A percentile compares a stretch with the other conserved stretches of the same genome.
phyloP scores from a whole-genome alignment of 1,139 yeast genomes.

The Dujonia santamariae region DNA sequence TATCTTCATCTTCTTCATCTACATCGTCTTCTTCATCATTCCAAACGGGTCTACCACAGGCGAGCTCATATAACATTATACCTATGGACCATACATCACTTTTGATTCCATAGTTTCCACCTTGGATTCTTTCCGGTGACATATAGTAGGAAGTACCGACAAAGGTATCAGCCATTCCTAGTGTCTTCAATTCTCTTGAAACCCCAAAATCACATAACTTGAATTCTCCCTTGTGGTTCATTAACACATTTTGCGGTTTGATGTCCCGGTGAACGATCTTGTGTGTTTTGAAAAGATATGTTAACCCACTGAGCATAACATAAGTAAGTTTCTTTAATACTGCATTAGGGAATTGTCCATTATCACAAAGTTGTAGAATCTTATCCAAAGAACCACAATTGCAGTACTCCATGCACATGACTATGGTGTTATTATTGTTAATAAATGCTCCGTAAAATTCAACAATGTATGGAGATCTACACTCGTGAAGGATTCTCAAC shows the following conservation, averaged over 20 bases:
- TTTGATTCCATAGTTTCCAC: slow-evolving; percentile 85
- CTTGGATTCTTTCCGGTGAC: slow-evolving; percentile 98
- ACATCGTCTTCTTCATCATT: slow-evolving; percentile 27
- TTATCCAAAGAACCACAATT: slow-evolving; percentile 92
- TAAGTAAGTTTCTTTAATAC: slow-evolving; percentile 73
- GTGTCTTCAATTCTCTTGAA: slow-evolving; percentile 82
- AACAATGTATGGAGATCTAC: slow-evolving; percentile 78
- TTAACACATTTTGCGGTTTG: slow-evolving; percentile 73
- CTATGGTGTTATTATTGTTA: slow-evolving; percentile 60
- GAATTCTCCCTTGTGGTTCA: slow-evolving; percentile 76
- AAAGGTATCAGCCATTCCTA: slow-evolving; percentile 85
- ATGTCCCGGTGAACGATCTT: slow-evolving; percentile 90
- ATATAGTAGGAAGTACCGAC: slow-evolving; percentile 97
- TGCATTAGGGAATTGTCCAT: slow-evolving; percentile 50
- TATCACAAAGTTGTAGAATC: slow-evolving; percentile 54
- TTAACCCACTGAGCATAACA: slow-evolving; percentile 77
- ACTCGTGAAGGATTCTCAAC: slow-evolving; percentile 85
- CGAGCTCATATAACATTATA: slow-evolving; percentile 80
- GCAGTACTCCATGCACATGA: slow-evolving; percentile 93
- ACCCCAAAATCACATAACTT: slow-evolving; percentile 95
- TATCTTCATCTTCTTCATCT: slow-evolving; percentile 11
- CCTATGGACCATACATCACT: slow-evolving; percentile 98
- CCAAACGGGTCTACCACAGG: slow-evolving; percentile 67
- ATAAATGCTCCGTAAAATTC: slow-evolving; percentile 89
- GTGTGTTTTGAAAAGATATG: slow-evolving; percentile 76